These are phyloP conservation scores for Podospora appendiculata DNA, from an alignment of 495 filamentous ascomycete genomes.

Conservation along the genomic window DNA sequence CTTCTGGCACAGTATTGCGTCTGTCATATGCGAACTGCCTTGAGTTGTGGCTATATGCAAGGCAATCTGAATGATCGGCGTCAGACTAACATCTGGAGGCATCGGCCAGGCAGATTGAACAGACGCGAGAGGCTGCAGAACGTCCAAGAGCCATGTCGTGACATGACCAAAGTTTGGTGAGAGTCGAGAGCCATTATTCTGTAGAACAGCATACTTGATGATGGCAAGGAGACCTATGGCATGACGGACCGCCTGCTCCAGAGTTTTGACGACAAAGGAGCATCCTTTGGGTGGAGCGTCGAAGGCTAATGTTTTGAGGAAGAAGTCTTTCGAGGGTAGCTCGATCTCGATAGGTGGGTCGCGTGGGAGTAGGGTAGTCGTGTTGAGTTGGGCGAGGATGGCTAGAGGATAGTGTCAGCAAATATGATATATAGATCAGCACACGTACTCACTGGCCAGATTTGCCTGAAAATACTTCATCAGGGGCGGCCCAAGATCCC, in stretches of 20 bases:
- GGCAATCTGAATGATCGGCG: slow-evolving; percentile 16
- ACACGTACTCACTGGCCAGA: slow-evolving; percentile 25
- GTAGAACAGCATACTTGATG: slow-evolving; percentile 6
- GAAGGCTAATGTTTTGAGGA: slow-evolving; percentile 7
- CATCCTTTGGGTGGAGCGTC: slow-evolving; percentile 6
- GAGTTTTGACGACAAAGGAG: slow-evolving; percentile 6
- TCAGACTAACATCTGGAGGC: slow-evolving; percentile 13
- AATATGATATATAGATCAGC: neutral
- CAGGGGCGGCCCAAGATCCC: slow-evolving; percentile 36
- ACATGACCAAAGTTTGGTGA: slow-evolving; percentile 14
- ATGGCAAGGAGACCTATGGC: slow-evolving; percentile 15
- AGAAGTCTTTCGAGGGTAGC: slow-evolving; percentile 14
- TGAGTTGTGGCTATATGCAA: slow-evolving; percentile 17
- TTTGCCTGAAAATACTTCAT: slow-evolving; percentile 35
- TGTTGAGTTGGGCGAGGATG: slow-evolving; percentile 12
- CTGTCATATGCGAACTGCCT: slow-evolving; percentile 5
- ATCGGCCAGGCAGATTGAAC: slow-evolving; percentile 18
- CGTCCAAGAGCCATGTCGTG: slow-evolving; percentile 30
- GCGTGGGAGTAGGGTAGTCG: neutral
- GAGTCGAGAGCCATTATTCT: neutral
- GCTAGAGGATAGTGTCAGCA: slow-evolving; percentile 4
- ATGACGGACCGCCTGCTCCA: slow-evolving; percentile 21
- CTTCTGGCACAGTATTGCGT: slow-evolving; percentile 23
- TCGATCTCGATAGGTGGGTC: slow-evolving; percentile 5
- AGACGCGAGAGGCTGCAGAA: slow-evolving; percentile 20